Base-by-base conservation (phyloP, 495 filamentous ascomycete species). In the Penicillium maclennaniae region DNA sequence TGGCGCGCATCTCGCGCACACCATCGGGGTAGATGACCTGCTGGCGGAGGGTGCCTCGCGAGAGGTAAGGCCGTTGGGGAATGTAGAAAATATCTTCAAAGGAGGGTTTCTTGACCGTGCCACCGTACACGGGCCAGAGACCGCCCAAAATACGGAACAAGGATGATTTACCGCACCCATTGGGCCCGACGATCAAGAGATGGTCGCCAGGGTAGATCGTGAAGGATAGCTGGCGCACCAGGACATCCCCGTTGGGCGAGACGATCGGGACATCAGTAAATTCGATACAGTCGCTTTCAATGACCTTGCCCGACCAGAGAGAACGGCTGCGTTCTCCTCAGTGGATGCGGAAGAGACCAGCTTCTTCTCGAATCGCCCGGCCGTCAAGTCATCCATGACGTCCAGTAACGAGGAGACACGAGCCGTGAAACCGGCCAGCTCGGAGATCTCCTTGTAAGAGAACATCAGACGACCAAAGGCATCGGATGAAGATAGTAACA, bases 121-220 rank as follows among this genome's bases (percentile, higher is more conserved):
- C 93, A 51, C 93, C 93, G 70, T 97, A 97, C 28, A 97, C 95
- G n/a, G 93, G 93, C 93, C 93, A 98, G 1, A 98, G 81, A 7
- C 93, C 93, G 45, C 93, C 93, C 31, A 98, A 80, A 63, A 98
- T 98, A 23, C 93, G 84, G 77, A 98, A 98, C 5, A 98, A 81
- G 17, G 87, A 91, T 0, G 89, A 95, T 69, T 98, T 98, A 38
- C 93, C 93, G 69, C 93, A 98, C 20, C 93, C 93, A 66, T 98
- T 98, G 16, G 93, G 93, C 3, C 93, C 93, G 23, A 97, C 88
- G 43, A 98, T 95, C 34, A 98, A 80, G 9, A 98, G 83, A 61
- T 98, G 95, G 45, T 95, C 88, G 47, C 90, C 88, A 1, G 84
- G 85, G 43, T 83, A 79, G 62, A 98, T 88, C 34, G 82, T 83